phyloP scores from a whole-genome alignment of 176 grass and related monocot species.

The Aegilops speltoides region DNA sequence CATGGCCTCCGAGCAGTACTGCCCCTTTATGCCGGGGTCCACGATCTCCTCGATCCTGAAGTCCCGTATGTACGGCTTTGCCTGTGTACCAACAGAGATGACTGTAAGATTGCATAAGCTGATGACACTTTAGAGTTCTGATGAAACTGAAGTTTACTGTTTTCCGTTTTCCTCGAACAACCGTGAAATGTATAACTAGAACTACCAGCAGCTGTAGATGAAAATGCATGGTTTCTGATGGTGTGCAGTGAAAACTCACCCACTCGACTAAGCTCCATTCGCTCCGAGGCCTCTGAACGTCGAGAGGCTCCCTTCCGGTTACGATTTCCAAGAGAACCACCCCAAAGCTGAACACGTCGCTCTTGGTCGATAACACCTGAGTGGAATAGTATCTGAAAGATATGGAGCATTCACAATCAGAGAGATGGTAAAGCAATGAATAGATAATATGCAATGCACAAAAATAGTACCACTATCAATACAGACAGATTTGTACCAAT shows the following conservation, averaged over 20 bases:
- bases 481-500: background rate
- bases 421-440: background rate
- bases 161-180: background rate
- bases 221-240: background rate
- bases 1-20: conserved; percentile 70
- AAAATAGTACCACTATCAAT: background rate
- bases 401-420: no score
- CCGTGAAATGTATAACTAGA: background rate
- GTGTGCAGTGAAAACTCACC: conserved; percentile 35
- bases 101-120: background rate
- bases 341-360: conserved; percentile 72
- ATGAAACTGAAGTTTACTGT: background rate
- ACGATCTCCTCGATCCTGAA: conserved; percentile 79
- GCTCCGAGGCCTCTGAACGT: conserved; percentile 54
- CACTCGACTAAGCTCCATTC: conserved; percentile 82
- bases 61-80: conserved; percentile 66
- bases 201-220: background rate
- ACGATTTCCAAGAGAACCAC: conserved; percentile 80
- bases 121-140: background rate
- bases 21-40: conserved; percentile 66
- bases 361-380: conserved; percentile 61
- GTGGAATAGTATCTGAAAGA: conserved; percentile 66
- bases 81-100: conserved; percentile 24
- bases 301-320: conserved; percentile 72
- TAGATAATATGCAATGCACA: background rate